Evolutionary conservation across 164 flowering plant genomes (phyloP).

Genomic region (Vitis labrusca): DNA sequence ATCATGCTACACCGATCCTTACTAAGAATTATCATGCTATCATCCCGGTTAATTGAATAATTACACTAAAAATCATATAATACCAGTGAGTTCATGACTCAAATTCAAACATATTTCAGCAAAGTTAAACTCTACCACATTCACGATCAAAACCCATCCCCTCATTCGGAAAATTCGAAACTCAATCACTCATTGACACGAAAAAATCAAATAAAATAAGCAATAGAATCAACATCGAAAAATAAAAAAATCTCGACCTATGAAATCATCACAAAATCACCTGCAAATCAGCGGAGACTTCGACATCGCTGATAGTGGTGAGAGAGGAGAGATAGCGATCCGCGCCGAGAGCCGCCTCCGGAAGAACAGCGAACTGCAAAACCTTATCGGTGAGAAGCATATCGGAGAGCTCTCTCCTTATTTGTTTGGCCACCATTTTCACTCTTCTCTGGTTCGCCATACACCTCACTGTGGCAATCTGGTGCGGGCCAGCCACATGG

Average conservation of each 20-base stretch:
- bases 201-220: too few species aligned
- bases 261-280: conserved; percentile 12
- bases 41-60: too few species aligned
- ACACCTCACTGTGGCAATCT: conserved; percentile 35
- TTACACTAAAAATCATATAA: too few species aligned
- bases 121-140: too few species aligned
- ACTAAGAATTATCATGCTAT: too few species aligned
- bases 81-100: too few species aligned
- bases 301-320: conserved; percentile 84
- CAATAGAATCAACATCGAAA: not conserved
- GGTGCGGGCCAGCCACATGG: conserved; percentile 1
- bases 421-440: conserved; percentile 94
- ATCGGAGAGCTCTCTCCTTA: conserved; percentile 76
- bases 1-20: too few species aligned
- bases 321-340: conserved; percentile 84
- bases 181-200: too few species aligned
- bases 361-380: conserved; percentile 75
- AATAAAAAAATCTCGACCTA: not conserved
- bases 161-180: too few species aligned
- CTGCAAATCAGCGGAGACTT: conserved; percentile 88
- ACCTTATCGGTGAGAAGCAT: conserved; percentile 85
- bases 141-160: too few species aligned
- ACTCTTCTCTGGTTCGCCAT: conserved; percentile 94
- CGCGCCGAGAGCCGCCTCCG: conserved; percentile 88
- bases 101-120: too few species aligned